phyloP scores from a whole-genome alignment of 306 rosid genomes.

The Ormosia semicastrata region DNA sequence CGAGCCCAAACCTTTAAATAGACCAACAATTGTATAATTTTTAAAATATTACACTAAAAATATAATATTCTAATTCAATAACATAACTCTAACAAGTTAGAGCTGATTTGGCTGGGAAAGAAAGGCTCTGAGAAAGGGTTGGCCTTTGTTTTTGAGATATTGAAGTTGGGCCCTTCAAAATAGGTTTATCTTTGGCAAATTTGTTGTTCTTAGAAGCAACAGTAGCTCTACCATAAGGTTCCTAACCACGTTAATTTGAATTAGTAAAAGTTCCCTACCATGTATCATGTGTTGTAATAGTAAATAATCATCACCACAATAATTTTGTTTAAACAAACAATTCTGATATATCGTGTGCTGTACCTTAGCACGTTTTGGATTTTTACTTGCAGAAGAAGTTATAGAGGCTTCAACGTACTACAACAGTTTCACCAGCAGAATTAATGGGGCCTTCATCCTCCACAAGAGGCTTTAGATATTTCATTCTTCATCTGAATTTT shows the following conservation, averaged over 20 bases:
- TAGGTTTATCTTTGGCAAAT: too few species aligned
- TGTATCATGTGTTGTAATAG: not conserved
- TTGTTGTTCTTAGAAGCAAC: slow-evolving; percentile 58
- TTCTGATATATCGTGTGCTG: not conserved
- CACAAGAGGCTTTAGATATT: slow-evolving; percentile 38
- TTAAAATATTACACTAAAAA: too few species aligned
- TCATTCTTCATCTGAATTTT: slow-evolving; percentile 42
- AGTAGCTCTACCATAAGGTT: too few species aligned
- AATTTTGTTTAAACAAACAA: not conserved
- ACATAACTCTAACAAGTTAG: too few species aligned
- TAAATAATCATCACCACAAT: not conserved
- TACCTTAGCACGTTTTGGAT: slow-evolving; percentile 61
- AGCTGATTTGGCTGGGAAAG: too few species aligned
- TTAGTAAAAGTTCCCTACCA: slow-evolving; percentile 4
- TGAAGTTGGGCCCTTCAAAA: too few species aligned
- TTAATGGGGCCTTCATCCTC: slow-evolving; percentile 37
- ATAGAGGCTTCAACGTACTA: slow-evolving; percentile 42
- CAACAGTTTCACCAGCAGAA: slow-evolving; percentile 36
- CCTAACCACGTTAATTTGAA: slow-evolving; percentile 48
- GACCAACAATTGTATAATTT: too few species aligned
- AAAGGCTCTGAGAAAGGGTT: too few species aligned
- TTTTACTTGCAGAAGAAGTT: slow-evolving; percentile 48
- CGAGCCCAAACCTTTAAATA: too few species aligned
- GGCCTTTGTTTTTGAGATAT: too few species aligned
- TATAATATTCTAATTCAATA: too few species aligned